Evolutionary conservation across 352 stramenopile genomes (phyloP).

Genomic region (Globisporangium sylvaticum): DNA sequence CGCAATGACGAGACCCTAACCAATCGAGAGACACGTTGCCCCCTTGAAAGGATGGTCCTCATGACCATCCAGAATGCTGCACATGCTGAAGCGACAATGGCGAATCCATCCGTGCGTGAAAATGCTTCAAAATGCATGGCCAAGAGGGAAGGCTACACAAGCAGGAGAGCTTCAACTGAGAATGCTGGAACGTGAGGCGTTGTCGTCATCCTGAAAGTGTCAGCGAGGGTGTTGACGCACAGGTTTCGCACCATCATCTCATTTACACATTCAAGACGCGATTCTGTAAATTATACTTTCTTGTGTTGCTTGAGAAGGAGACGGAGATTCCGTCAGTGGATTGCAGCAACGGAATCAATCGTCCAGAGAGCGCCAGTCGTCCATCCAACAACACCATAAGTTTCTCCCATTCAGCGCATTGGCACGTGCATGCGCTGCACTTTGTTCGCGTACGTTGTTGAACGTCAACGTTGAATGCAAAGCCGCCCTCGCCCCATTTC

Average conservation of each 20-base stretch:
- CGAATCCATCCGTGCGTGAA: neutral
- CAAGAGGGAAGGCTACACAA: neutral
- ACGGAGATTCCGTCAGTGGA: neutral
- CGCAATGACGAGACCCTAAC: constrained; percentile 6
- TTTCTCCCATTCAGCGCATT: neutral
- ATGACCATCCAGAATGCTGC: neutral
- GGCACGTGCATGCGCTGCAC: neutral
- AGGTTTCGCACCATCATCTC: neutral
- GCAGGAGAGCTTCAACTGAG: neutral
- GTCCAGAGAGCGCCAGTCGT: neutral
- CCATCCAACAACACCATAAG: neutral
- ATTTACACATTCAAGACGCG: neutral
- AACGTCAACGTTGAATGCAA: neutral
- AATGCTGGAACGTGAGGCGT: neutral
- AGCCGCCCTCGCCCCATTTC: neutral
- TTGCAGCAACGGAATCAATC: neutral
- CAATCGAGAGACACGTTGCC: neutral
- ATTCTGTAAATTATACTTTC: neutral
- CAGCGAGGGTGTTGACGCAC: neutral
- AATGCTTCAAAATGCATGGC: neutral
- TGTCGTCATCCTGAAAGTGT: neutral
- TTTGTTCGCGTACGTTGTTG: neutral
- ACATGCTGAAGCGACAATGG: neutral
- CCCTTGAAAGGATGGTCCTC: neutral
- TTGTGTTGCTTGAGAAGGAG: neutral